Evolutionary conservation across 2,329 filamentous ascomycete species (phyloP), one percentile per base, ranked within the genome.

Genomic region (Fusarium sp.): DNA sequence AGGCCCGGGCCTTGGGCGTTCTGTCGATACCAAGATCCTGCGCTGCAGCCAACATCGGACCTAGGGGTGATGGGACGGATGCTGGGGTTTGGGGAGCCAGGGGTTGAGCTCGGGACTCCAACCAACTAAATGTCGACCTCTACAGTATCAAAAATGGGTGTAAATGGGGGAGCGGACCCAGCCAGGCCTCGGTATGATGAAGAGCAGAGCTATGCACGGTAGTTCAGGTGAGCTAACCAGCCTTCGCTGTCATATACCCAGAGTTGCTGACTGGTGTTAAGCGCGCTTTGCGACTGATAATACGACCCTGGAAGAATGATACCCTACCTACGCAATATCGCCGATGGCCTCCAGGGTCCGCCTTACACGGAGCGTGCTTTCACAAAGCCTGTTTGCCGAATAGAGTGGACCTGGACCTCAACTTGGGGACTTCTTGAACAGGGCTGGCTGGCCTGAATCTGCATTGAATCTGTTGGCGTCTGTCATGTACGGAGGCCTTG

Each of bases 211-310:
- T 53, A 62, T 40, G 38, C 42, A 59, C 55, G 62, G 62, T 73
- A 58, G 40, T 51, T 59, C 36, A 51, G 49, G 46, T 31, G 44
- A 49, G 62, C 40, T 53, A 59, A 46, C 59, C 57, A 59, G 53
- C 56, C 51, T 51, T 66, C 24, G 38, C 27, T 51, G 55, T 51
- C 38, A 57, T 42, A 27, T 12, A 14, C 46, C 36, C 27, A 27
- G 46, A 51, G 20, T 49, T 12, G 29, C 22, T 29, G 11, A 11
- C 22, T 33, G 20, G 49, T 12, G 58, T 55, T 68, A 67, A 69
- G 62, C 67, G 70, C 63, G 59, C 38, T 29, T 67, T 55, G 59
- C 70, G 70, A 73, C 59, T 56, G 42, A 64, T 58, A 62, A 42
- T 36, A 44, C 40, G 60, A 59, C 70, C 58, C 35, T 64, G 17